These are phyloP conservation scores for Umbelopsis vinacea DNA, from an alignment of 192 early-diverging fungal species.

Conservation along the genomic window DNA sequence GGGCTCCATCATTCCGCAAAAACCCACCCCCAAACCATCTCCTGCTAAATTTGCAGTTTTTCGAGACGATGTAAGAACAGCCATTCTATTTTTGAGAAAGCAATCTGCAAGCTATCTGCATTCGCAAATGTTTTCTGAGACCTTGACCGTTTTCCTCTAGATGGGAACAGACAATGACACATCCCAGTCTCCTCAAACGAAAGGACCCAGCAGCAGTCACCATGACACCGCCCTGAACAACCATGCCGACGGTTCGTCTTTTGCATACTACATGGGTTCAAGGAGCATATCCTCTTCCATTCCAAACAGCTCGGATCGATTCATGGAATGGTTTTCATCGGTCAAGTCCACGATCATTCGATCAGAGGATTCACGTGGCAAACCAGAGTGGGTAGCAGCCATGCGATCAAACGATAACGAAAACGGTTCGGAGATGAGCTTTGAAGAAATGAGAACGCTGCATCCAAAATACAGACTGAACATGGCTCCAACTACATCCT, in stretches of 20 bases:
- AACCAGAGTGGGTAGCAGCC: slow-evolving; percentile 9
- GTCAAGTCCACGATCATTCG: neutral
- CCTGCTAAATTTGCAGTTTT: slow-evolving; percentile 13
- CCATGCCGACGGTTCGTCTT: neutral
- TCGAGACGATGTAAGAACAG: neutral
- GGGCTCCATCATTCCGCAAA: neutral
- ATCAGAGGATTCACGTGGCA: slow-evolving; percentile 7
- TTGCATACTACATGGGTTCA: slow-evolving; percentile 13
- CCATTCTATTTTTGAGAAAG: neutral
- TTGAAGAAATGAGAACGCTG: slow-evolving; percentile 9
- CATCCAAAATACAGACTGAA: slow-evolving; percentile 13
- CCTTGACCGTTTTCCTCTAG: neutral
- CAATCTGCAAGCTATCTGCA: too few species aligned
- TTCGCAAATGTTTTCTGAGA: neutral
- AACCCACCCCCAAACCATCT: neutral
- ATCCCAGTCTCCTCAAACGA: neutral
- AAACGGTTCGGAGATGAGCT: slow-evolving; percentile 14
- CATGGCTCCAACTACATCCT: neutral
- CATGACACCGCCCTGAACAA: neutral
- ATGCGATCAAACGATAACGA: slow-evolving; percentile 11
- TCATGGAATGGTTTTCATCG: slow-evolving; percentile 16
- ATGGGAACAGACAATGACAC: neutral
- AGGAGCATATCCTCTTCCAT: neutral
- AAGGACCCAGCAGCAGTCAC: neutral
- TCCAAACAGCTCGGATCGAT: slow-evolving; percentile 2